Conservation (phyloP, 129 eudicot species). For the Centella asiatica region DNA sequence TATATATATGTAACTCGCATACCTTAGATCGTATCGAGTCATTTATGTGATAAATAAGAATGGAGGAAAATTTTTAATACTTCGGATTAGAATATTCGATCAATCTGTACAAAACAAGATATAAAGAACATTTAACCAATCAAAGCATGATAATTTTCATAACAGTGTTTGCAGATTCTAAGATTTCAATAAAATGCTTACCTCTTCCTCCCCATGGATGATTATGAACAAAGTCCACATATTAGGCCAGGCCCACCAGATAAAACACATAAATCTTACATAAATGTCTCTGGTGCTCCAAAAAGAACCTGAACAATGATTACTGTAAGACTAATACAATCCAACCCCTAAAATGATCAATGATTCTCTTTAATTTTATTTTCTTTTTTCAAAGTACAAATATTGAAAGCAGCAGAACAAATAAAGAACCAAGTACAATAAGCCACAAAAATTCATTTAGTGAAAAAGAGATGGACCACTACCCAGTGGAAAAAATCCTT, state of each 20-base stretch:
- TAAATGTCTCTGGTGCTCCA: slow-evolving; percentile 13
- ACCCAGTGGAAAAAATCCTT: slow-evolving; percentile 19
- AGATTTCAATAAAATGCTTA: not conserved
- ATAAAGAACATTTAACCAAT: not conserved
- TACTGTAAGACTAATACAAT: slow-evolving; percentile 1
- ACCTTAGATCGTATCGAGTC: too few species aligned
- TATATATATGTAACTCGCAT: not conserved
- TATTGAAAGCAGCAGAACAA: not conserved
- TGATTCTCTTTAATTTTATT: not conserved
- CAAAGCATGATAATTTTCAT: not conserved
- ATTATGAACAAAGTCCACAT: not conserved
- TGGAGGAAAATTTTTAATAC: not conserved
- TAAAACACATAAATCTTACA: not conserved
- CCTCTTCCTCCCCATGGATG: not conserved
- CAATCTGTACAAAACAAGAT: not conserved
- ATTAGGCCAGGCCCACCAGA: slow-evolving; percentile 3
- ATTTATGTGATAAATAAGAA: not conserved
- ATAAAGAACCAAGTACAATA: not conserved
- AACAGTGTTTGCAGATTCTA: not conserved
- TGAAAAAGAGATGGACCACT: slow-evolving; percentile 21
- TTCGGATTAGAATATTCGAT: too few species aligned
- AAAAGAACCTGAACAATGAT: slow-evolving; percentile 16
- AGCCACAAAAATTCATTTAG: slow-evolving; percentile 1
- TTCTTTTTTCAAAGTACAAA: not conserved
- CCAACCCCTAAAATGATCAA: slow-evolving; percentile 1